Evolutionary conservation across 768 basidiomycete species (phyloP).

Genomic region (Pleurotus tuoliensis): DNA sequence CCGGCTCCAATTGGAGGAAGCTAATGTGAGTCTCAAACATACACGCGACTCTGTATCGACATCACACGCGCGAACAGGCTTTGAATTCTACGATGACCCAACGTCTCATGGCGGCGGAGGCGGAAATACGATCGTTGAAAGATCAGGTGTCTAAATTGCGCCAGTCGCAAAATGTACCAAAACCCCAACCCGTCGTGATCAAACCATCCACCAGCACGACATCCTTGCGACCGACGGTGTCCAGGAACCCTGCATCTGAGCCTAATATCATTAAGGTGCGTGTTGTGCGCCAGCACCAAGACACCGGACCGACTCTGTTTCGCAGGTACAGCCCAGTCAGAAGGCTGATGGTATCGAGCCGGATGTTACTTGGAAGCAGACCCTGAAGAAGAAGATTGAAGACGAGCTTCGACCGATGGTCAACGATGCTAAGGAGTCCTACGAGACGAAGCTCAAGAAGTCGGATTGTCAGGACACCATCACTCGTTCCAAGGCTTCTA

Average conservation of each 20-base stretch:
- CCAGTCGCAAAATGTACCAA: not conserved
- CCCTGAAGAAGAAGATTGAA: constrained; percentile 7
- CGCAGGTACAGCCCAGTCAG: not conserved
- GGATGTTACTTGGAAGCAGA: constrained; percentile 4
- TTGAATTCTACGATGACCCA: constrained; percentile 5
- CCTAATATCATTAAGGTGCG: not conserved
- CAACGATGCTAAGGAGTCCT: constrained; percentile 1
- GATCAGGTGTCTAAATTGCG: not conserved
- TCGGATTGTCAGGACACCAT: not conserved
- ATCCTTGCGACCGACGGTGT: constrained; percentile 1
- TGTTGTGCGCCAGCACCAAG: not conserved
- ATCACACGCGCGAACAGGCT: not conserved
- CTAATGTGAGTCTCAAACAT: not conserved
- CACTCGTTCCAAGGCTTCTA: not conserved
- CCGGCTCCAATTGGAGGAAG: constrained; percentile 5
- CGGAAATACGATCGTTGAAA: constrained; percentile 2
- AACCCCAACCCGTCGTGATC: not conserved
- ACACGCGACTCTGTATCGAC: not conserved
- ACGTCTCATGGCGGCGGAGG: constrained; percentile 1
- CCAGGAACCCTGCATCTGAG: not conserved
- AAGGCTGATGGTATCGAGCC: constrained; percentile 2
- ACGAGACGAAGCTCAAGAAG: not conserved
- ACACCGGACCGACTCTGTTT: not conserved
- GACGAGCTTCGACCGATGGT: constrained; percentile 6
- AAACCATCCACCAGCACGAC: constrained; percentile 1